Evolutionary conservation across 148 eudicot genomes (phyloP).

Genomic region (Tetragonia tetragonoides): DNA sequence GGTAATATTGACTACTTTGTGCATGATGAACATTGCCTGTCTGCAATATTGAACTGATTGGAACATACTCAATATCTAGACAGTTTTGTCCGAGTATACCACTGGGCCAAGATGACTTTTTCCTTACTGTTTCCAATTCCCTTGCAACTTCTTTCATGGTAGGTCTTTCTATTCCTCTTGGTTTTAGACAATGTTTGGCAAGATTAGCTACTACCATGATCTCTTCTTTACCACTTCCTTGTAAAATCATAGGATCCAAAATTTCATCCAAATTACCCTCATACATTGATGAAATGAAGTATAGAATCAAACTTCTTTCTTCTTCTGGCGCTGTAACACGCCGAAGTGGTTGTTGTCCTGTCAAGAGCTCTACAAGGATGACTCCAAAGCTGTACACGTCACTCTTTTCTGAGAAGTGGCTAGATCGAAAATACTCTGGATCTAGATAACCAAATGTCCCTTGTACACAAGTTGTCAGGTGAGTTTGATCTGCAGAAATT

Average conservation of each 20-base stretch:
- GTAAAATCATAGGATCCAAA: slow-evolving; percentile 6
- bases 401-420: background rate
- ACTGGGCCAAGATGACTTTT: background rate
- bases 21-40: no score
- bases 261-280: no score
- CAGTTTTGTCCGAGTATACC: background rate
- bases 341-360: background rate
- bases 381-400: slow-evolving; percentile 4
- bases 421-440: slow-evolving; percentile 35
- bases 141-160: slow-evolving; percentile 16
- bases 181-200: background rate
- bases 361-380: background rate
- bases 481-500: slow-evolving; percentile 33
- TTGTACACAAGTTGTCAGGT: slow-evolving; percentile 43
- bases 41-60: background rate
- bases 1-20: no score
- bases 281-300: no score
- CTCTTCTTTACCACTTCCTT: background rate
- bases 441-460: slow-evolving; percentile 48
- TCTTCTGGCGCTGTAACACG: background rate
- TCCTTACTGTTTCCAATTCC: background rate
- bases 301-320: no score
- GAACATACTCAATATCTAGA: background rate
- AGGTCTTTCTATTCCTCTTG: background rate
- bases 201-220: slow-evolving; percentile 1